A percentile compares a stretch with the other conserved stretches of the same genome.
Evolutionary conservation across 805 yeast species (phyloP).

Genomic region (Huiozyma naganishii): DNA sequence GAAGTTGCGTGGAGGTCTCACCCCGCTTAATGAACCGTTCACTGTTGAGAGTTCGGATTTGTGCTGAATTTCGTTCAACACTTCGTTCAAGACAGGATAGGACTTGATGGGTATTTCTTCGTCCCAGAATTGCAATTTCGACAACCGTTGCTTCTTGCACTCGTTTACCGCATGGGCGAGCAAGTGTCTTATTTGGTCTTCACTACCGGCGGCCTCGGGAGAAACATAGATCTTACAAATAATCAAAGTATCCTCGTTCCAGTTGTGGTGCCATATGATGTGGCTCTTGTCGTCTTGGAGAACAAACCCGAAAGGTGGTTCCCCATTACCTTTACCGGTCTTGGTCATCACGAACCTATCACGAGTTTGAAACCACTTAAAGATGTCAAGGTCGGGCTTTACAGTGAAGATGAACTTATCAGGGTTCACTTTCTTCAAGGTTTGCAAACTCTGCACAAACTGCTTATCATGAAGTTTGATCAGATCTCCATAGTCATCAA

Average conservation of each 20-base stretch:
- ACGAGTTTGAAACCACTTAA: constrained; percentile 35
- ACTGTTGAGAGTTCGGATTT: constrained; percentile 12
- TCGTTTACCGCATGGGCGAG: constrained; percentile 28
- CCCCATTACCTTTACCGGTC: constrained; percentile 6
- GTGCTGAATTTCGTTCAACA: constrained; percentile 17
- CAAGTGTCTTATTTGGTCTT: constrained; percentile 20
- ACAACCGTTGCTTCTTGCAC: constrained; percentile 20
- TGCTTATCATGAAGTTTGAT: constrained; percentile 19
- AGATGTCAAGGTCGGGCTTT: constrained; percentile 30
- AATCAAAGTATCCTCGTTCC: constrained; percentile 25
- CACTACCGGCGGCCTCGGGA: constrained; percentile 6
- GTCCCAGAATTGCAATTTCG: constrained; percentile 32
- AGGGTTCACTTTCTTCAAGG: constrained; percentile 14
- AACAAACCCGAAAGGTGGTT: constrained; percentile 24
- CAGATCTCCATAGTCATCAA: constrained; percentile 25
- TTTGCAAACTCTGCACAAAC: constrained; percentile 12
- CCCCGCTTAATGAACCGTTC: constrained; percentile 32
- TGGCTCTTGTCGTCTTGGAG: constrained; percentile 23
- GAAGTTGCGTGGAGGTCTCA: constrained; percentile 25
- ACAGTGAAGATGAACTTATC: constrained; percentile 23
- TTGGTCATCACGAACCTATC: constrained; percentile 27
- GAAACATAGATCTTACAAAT: constrained; percentile 20
- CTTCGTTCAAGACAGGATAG: constrained; percentile 13
- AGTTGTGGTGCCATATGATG: constrained; percentile 37
- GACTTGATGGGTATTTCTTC: constrained; percentile 24